Base-by-base conservation (phyloP, 140 eudicot species). In the Ambrosia hybrid region DNA sequence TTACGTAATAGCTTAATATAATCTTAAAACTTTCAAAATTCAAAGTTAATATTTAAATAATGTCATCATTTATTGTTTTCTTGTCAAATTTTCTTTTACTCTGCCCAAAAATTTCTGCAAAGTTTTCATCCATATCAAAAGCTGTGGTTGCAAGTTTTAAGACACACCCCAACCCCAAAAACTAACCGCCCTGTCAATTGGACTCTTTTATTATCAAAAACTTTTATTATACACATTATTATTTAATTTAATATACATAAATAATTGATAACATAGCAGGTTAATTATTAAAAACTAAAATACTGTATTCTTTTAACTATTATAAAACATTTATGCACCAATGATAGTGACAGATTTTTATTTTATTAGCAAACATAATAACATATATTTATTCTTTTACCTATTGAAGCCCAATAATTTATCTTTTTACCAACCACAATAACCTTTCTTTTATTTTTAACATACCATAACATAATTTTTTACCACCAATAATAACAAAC, bases 31-130 rank as follows among this genome's bases (percentile, higher is more conserved):
- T 49, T 49, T 49, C 3, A 49, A 8, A 48, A 49, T 0, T 49
- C 2, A 9, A 49, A 10, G 2, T 3, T 57, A 21, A 21, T 0
- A 49, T 49, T 9, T 57, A 57, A 57, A 21, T 59, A 49, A 9
- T 49, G 13, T 9, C 10, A 10, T 49, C 55, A 49, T 49, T 49
- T 11, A 49, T 48, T 11, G 48, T 49, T 49, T 46, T 48, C n/a
- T 48, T 48, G 9, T 49, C 15, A 38, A 26, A 12, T 15, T 71
- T 71, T 65, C 78, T 71, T 71, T 78, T 78, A 33, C 73, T 71
- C 88, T 73, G 56, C 73, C 85, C 89, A 85, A 75, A 69, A 84
- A 69, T 63, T 77, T 70, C 82, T 73, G 81, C 82, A 73, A 73
- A 65, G 76, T 70, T 74, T 76, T 70, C 85, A 80, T 80, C 79